These are phyloP conservation scores for Apiospora sp. DNA, from an alignment of 2,329 filamentous ascomycete genomes.

Conservation along the genomic window DNA sequence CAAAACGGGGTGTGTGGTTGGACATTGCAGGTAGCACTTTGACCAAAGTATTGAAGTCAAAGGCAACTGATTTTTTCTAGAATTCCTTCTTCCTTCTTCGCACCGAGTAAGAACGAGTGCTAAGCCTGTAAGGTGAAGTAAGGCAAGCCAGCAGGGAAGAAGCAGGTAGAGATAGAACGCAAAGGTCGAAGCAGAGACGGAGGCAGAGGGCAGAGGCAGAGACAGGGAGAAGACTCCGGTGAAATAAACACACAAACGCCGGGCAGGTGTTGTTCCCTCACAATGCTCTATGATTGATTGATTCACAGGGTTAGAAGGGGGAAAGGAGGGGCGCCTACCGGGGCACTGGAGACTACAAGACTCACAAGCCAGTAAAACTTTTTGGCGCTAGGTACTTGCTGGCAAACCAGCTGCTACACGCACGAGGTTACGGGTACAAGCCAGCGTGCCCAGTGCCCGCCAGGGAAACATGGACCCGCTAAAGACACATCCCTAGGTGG, in stretches of 20 bases:
- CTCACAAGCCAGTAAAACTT: constrained; percentile 22
- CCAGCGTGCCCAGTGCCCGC: neutral
- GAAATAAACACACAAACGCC: constrained; percentile 10
- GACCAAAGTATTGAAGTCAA: constrained; percentile 22
- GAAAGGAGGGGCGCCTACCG: constrained; percentile 20
- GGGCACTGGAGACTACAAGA: constrained; percentile 22
- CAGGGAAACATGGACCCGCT: constrained; percentile 8
- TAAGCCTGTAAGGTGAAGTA: neutral
- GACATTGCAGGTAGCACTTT: constrained; percentile 15
- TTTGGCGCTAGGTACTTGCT: constrained; percentile 10
- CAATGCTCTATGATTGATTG: constrained; percentile 11
- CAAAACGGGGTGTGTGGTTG: constrained; percentile 18
- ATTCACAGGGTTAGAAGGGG: constrained; percentile 22
- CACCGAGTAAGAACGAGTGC: neutral
- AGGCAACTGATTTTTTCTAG: neutral
- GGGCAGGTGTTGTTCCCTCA: constrained; percentile 8
- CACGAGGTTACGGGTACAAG: constrained; percentile 13
- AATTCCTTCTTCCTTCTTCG: neutral
- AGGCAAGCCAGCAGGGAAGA: neutral
- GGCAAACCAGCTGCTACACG: constrained; percentile 7
- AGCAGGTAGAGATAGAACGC: neutral
- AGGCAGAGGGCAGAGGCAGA: neutral
- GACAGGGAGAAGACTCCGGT: constrained; percentile 12
- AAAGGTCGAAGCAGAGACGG: neutral
- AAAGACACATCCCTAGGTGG: constrained; percentile 17